Conservation (phyloP, 257 asterid species). For the Lycium ferocissimum region DNA sequence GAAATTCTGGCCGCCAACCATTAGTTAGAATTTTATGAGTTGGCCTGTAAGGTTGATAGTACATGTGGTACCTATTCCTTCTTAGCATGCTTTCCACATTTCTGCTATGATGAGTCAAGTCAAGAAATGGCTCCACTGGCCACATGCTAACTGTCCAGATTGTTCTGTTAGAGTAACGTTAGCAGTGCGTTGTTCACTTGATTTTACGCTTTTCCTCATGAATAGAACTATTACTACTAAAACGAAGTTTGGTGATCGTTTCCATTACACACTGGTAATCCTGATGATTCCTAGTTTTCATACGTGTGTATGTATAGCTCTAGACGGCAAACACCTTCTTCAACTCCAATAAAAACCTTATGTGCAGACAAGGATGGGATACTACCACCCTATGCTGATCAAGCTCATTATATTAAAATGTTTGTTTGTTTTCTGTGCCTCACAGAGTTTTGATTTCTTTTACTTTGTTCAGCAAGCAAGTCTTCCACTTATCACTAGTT, state of each 20-base stretch:
- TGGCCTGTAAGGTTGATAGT: background rate
- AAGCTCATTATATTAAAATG: conserved; percentile 21
- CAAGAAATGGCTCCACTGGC: background rate
- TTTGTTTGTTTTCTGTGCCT: conserved; percentile 3
- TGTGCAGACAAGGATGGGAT: background rate
- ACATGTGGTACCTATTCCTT: background rate
- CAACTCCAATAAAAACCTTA: conserved; percentile 3
- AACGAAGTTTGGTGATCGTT: background rate
- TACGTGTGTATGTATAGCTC: background rate
- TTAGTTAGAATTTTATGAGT: background rate
- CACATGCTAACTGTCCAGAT: background rate
- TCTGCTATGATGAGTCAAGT: background rate
- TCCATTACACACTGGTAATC: background rate
- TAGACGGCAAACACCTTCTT: background rate
- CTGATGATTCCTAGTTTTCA: background rate
- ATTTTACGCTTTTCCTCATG: background rate
- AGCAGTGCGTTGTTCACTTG: background rate
- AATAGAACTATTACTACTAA: background rate
- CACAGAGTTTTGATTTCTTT: conserved; percentile 38
- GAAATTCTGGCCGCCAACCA: conserved; percentile 5
- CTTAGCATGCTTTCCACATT: background rate
- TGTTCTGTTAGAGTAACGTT: background rate
- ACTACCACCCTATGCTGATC: background rate
- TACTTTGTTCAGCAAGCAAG: conserved; percentile 43
- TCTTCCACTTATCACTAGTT: background rate